A percentile compares a stretch with the other conserved stretches of the same genome.
Evolutionary conservation across 2,329 filamentous ascomycete genomes (phyloP).

Genomic region (Claviceps purpurea): DNA sequence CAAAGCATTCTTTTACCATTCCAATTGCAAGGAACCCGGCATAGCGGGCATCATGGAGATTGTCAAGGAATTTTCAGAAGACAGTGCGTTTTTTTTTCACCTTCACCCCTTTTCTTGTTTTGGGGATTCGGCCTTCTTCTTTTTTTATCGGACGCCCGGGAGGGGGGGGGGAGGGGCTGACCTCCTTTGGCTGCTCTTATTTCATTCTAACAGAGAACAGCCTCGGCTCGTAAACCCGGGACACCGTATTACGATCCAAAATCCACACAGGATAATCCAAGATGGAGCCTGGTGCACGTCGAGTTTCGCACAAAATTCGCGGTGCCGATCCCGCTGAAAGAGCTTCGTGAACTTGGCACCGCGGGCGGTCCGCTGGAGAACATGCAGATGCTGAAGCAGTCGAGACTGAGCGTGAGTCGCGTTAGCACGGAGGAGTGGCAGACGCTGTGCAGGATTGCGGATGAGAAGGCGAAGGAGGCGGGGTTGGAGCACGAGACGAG

Average conservation of each 20-base stretch:
- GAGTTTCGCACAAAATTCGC: slow-evolving; percentile 74
- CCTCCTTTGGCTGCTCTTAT: not conserved
- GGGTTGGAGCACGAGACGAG: slow-evolving; percentile 23
- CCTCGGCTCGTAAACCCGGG: slow-evolving; percentile 18
- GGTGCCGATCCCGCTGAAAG: slow-evolving; percentile 53
- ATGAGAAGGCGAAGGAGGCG: slow-evolving; percentile 26
- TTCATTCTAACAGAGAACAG: slow-evolving; percentile 10
- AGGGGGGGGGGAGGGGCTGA: too few relatives aligned
- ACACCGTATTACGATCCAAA: slow-evolving; percentile 72
- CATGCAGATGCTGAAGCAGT: slow-evolving; percentile 75
- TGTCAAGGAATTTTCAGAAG: slow-evolving; percentile 68
- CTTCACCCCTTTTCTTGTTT: not conserved
- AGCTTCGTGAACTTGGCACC: slow-evolving; percentile 52
- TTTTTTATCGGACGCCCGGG: not conserved
- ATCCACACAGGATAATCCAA: slow-evolving; percentile 41
- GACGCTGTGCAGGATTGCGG: slow-evolving; percentile 41
- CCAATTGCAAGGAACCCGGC: slow-evolving; percentile 78
- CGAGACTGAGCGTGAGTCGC: slow-evolving; percentile 67
- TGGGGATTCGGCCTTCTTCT: not conserved
- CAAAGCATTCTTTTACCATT: slow-evolving; percentile 93
- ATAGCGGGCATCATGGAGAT: slow-evolving; percentile 85
- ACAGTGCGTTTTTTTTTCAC: slow-evolving; percentile 40
- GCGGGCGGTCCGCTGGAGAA: slow-evolving; percentile 45
- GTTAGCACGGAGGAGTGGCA: slow-evolving; percentile 54
- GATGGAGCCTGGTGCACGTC: slow-evolving; percentile 82